A percentile compares a stretch with the other conserved stretches of the same genome.
These are phyloP conservation scores for Ambrosia artemisiifolia DNA, from an alignment of 129 eudicot species.

Conservation along the genomic window DNA sequence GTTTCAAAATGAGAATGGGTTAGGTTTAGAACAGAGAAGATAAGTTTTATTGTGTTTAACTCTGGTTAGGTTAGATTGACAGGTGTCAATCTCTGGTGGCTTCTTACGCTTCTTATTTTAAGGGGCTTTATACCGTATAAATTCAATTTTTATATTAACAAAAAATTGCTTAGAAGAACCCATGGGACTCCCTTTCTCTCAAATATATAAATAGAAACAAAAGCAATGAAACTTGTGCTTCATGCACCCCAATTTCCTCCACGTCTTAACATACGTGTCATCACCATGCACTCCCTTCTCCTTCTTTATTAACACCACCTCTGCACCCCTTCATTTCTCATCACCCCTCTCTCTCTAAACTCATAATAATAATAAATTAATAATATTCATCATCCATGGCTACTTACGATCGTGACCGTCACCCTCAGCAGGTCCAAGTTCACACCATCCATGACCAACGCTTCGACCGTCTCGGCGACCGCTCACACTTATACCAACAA, in stretches of 20 bases:
- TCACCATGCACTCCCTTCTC: constrained; percentile 15
- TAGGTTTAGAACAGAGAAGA: too few relatives aligned
- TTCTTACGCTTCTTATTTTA: too few relatives aligned
- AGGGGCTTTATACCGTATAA: too few relatives aligned
- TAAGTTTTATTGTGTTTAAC: too few relatives aligned
- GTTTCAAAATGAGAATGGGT: too few relatives aligned
- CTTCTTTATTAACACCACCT: constrained; percentile 27
- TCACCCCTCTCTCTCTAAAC: not conserved
- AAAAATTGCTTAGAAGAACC: not conserved
- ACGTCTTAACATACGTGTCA: constrained; percentile 31
- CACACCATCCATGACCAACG: constrained; percentile 49
- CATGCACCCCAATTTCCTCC: constrained; percentile 31
- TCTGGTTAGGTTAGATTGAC: too few relatives aligned
- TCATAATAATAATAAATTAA: too few relatives aligned
- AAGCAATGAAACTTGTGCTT: constrained; percentile 27
- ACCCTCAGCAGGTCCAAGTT: constrained; percentile 56
- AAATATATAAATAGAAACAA: not conserved
- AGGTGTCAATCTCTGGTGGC: too few relatives aligned
- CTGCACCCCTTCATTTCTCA: constrained; percentile 1
- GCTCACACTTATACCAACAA: not conserved
- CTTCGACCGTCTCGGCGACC: constrained; percentile 32
- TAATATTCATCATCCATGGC: constrained; percentile 32
- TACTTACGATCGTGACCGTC: constrained; percentile 38
- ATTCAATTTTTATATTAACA: too few relatives aligned
- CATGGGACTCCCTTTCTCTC: not conserved